phyloP scores from a whole-genome alignment of 441 rosid species.

The Arabidopsis lyrata region DNA sequence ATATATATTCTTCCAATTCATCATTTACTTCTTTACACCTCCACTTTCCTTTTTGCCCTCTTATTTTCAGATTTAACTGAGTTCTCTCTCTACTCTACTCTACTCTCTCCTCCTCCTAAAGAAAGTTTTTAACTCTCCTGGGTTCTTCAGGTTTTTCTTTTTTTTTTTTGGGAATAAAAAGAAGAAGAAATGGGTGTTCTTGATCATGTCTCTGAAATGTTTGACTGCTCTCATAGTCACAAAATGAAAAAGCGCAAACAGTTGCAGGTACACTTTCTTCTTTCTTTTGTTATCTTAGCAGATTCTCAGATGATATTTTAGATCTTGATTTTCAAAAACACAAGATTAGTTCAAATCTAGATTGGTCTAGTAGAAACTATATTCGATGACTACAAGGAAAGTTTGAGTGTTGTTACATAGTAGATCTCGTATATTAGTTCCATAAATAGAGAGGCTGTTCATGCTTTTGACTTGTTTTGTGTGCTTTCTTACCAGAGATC shows the following conservation, averaged over 20 bases:
- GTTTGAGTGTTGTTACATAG: constrained; percentile 27
- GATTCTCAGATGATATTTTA: background rate
- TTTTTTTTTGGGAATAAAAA: background rate
- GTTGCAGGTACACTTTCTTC: constrained; percentile 62
- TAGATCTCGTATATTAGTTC: constrained; percentile 25
- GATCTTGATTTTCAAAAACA: constrained; percentile 5
- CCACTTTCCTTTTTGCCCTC: constrained; percentile 22
- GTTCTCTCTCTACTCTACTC: background rate
- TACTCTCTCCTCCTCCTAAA: background rate
- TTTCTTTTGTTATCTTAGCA: background rate
- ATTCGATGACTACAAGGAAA: background rate
- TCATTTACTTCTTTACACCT: constrained; percentile 23
- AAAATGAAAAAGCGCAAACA: constrained; percentile 70
- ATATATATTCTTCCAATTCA: constrained; percentile 18
- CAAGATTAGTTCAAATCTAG: background rate
- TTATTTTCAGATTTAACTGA: constrained; percentile 7
- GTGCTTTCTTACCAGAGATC: background rate
- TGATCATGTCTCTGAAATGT: constrained; percentile 79
- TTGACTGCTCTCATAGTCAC: constrained; percentile 72
- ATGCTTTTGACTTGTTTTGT: background rate
- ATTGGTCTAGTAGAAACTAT: background rate
- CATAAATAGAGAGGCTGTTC: background rate
- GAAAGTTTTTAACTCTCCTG: background rate
- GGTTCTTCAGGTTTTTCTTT: background rate
- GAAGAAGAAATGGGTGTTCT: constrained; percentile 70